phyloP scores from a whole-genome alignment of 164 flowering plant species.

The Stephania yunnanensis region DNA sequence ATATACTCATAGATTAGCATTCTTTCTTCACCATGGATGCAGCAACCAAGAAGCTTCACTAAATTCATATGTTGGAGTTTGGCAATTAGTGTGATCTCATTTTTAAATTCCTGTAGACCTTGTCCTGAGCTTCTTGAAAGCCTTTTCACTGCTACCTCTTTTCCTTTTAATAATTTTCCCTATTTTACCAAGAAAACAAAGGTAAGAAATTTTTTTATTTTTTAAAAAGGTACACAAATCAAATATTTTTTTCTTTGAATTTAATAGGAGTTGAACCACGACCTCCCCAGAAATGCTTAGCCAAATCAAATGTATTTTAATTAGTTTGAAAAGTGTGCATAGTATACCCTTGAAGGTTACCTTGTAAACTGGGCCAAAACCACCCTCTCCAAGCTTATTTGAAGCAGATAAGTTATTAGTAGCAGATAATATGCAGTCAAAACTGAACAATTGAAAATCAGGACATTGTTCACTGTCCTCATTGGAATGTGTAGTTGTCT shows the following conservation, averaged over 20 bases:
- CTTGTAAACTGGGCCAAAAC: conserved; percentile 4
- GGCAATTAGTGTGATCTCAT: conserved; percentile 12
- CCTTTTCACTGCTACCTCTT: conserved; percentile 14
- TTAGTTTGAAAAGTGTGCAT: too few relatives aligned
- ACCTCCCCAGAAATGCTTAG: too few relatives aligned
- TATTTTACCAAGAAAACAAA: too few relatives aligned
- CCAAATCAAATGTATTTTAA: too few relatives aligned
- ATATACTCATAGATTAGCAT: conserved; percentile 16
- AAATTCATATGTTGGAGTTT: conserved; percentile 17
- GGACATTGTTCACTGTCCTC: neutral
- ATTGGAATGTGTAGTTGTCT: neutral
- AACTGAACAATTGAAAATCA: neutral
- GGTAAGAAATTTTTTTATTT: too few relatives aligned
- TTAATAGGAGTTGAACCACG: too few relatives aligned
- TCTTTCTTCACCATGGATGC: conserved; percentile 14
- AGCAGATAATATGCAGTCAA: neutral
- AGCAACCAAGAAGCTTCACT: conserved; percentile 13
- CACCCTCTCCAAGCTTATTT: conserved; percentile 7
- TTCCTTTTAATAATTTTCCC: too few relatives aligned
- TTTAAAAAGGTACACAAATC: too few relatives aligned
- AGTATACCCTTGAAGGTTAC: neutral
- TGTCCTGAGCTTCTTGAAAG: conserved; percentile 11
- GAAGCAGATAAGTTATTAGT: neutral
- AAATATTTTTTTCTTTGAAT: too few relatives aligned
- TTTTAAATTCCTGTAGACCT: conserved; percentile 17